These are phyloP conservation scores for Pythium angustatum DNA, from an alignment of 352 stramenopile species.

Conservation along the genomic window DNA sequence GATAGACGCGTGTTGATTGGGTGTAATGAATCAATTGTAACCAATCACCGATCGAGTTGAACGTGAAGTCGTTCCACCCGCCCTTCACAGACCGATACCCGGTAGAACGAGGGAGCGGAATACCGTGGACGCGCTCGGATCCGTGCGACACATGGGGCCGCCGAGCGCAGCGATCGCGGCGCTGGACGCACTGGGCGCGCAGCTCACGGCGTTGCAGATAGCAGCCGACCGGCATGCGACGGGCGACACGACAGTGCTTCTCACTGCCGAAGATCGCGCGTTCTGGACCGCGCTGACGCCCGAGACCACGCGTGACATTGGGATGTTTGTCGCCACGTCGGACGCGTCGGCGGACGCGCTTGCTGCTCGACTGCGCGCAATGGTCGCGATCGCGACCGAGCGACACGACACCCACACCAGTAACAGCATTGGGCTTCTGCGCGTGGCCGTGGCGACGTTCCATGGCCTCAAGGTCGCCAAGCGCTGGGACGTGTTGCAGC, in stretches of 20 bases:
- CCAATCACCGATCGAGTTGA: conserved; percentile 34
- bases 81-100: conserved; percentile 28
- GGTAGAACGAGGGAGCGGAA: neutral
- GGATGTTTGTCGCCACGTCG: conserved; percentile 61
- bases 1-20: no score
- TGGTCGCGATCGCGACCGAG: conserved; percentile 30
- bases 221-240: conserved; percentile 7
- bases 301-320: conserved; percentile 52
- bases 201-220: conserved; percentile 24
- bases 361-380: conserved; percentile 39
- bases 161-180: conserved; percentile 16
- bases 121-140: neutral
- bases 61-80: conserved; percentile 21
- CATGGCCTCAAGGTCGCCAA: conserved; percentile 73
- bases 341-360: conserved; percentile 38
- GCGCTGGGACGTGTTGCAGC: conserved; percentile 60
- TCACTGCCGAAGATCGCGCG: conserved; percentile 42
- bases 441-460: conserved; percentile 58
- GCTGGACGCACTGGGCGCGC: conserved; percentile 17
- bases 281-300: conserved; percentile 53
- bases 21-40: conserved; percentile 20
- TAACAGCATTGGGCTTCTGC: conserved; percentile 51
- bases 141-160: conserved; percentile 29
- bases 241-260: neutral
- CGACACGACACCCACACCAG: no score